Evolutionary conservation across 2,329 filamentous ascomycete species (phyloP).

Genomic region (Cytospora leucostoma): DNA sequence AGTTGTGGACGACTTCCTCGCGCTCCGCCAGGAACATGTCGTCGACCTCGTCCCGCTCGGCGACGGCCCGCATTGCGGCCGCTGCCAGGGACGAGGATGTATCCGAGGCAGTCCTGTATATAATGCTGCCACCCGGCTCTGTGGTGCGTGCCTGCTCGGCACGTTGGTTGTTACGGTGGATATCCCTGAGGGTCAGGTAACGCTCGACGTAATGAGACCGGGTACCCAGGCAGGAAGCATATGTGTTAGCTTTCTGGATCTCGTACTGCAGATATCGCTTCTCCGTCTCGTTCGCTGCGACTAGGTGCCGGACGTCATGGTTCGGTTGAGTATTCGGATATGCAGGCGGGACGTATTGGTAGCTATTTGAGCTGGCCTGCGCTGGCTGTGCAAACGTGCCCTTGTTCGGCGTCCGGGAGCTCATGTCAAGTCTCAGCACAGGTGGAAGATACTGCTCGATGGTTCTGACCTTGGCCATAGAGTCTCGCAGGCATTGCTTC

Average conservation of each 20-base stretch:
- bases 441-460: slow-evolving; percentile 67
- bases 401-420: slow-evolving; percentile 50
- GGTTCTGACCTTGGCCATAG: slow-evolving; percentile 68
- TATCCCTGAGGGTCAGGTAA: slow-evolving; percentile 76
- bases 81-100: slow-evolving; percentile 37
- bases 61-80: slow-evolving; percentile 43
- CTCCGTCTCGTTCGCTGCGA: slow-evolving; percentile 51
- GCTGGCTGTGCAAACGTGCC: slow-evolving; percentile 34
- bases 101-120: slow-evolving; percentile 40
- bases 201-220: slow-evolving; percentile 84
- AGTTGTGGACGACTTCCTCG: slow-evolving; percentile 77
- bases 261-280: slow-evolving; percentile 72
- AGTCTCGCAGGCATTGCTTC: slow-evolving; percentile 69
- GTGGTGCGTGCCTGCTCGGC: slow-evolving; percentile 37
- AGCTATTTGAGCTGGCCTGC: slow-evolving; percentile 43
- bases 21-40: slow-evolving; percentile 72
- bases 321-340: slow-evolving; percentile 49
- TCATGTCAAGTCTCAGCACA: slow-evolving; percentile 52
- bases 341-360: slow-evolving; percentile 54
- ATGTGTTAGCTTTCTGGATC: slow-evolving; percentile 90
- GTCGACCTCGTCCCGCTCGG: slow-evolving; percentile 62
- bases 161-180: slow-evolving; percentile 54
- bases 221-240: slow-evolving; percentile 77
- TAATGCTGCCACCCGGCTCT: slow-evolving; percentile 33
- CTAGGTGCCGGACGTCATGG: slow-evolving; percentile 52